Evolutionary conservation across 371 early-diverging fungal genomes (phyloP), one percentile per base, ranked within the genome.

Genomic region (Mycotypha africana): DNA sequence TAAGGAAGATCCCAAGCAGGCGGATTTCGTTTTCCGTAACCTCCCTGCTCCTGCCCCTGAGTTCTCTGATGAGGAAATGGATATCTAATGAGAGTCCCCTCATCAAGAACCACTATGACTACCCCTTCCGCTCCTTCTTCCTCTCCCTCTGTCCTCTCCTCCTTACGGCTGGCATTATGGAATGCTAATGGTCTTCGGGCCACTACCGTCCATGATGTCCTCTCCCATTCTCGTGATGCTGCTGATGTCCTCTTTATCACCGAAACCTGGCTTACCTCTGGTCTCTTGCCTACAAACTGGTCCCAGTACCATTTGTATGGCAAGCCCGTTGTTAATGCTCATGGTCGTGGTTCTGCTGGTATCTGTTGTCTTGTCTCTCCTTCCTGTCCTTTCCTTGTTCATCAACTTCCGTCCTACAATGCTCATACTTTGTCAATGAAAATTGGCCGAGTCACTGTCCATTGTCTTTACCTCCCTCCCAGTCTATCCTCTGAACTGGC

Each of bases 221-320:
- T n/a, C n/a, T n/a, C n/a, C n/a, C n/a, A n/a, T n/a, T n/a, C n/a
- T n/a, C n/a, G n/a, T n/a, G 9, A 22, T 32, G 17, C 42, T 32
- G 17, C 42, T 4, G 4, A 28, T 31, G 19, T 42, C 6, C 30
- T 25, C 4, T 25, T 54, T 19, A 10, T 49, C 9, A 34, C 38
- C 6, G 49, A 55, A 39, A 55, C 44, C 10, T 47, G 42, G 47
- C 42, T 42, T n/a, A 9, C 44, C 15, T 21, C 43, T 38, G 25
- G n/a, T 16, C 7, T 5, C 24, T 31, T 21, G 20, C 43, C 42
- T 8, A 37, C 44, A 3, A 2, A 30, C 17, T 51, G 51, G 51
- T 9, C 35, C 2, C 44, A 51, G 39, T 51, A 22, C 20, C 44
- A 51, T 31, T 15, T 24, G 11, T 44, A 51, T 44, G 34, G 51